Evolutionary conservation across 495 filamentous ascomycete species (phyloP).

Genomic region (Penicillium verhagenii): DNA sequence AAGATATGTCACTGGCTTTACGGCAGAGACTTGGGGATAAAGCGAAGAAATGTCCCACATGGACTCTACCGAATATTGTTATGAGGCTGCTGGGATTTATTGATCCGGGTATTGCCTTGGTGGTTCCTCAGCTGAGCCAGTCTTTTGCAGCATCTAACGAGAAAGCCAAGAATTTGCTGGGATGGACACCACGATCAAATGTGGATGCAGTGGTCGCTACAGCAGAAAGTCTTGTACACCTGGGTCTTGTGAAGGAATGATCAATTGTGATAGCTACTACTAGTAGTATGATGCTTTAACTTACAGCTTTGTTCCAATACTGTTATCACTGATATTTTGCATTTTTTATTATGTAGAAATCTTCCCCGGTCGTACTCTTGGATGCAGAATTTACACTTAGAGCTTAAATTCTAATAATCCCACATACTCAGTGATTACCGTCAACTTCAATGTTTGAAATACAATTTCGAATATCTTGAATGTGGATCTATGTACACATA

Average conservation of each 20-base stretch:
- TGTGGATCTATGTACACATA: too few relatives aligned
- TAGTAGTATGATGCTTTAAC: too few relatives aligned
- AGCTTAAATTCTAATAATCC: too few relatives aligned
- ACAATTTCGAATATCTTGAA: background rate
- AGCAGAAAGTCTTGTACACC: slow-evolving; percentile 3
- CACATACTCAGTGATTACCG: too few relatives aligned
- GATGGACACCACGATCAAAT: slow-evolving; percentile 11
- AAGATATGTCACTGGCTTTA: slow-evolving; percentile 3
- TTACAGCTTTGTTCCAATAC: too few relatives aligned
- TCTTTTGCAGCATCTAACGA: slow-evolving; percentile 2
- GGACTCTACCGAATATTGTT: slow-evolving; percentile 4
- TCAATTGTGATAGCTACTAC: background rate
- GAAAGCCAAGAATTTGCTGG: slow-evolving; percentile 9
- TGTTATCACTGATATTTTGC: too few relatives aligned
- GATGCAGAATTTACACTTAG: too few relatives aligned
- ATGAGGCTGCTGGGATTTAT: slow-evolving; percentile 2
- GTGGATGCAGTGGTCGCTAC: slow-evolving; percentile 7
- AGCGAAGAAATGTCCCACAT: slow-evolving; percentile 6
- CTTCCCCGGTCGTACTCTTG: too few relatives aligned
- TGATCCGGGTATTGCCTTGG: slow-evolving; percentile 6
- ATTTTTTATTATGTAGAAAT: too few relatives aligned
- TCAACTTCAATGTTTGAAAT: background rate
- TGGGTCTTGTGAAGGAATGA: background rate
- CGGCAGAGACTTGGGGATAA: slow-evolving; percentile 5
- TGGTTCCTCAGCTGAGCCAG: slow-evolving; percentile 2